Percentiles rank a stretch among this genome's conserved stretches.
phyloP scores from a whole-genome alignment of 441 rosid species.

The Arabidopsis hybrid region DNA sequence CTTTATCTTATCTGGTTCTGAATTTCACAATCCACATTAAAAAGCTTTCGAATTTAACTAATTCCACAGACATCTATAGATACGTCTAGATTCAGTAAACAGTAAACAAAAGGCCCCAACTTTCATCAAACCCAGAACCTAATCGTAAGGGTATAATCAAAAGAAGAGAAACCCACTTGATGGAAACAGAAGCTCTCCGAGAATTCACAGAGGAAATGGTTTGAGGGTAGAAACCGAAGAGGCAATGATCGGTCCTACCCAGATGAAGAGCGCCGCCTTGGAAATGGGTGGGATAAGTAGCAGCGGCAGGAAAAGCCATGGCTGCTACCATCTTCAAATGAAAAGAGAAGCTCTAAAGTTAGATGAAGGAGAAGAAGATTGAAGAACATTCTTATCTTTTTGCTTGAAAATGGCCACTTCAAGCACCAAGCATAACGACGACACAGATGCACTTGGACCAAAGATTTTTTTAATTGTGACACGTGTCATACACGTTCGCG shows the following conservation, averaged over 20 bases:
- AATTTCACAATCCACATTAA: slow-evolving; percentile 5
- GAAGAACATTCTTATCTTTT: slow-evolving; percentile 21
- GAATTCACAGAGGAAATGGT: slow-evolving; percentile 5
- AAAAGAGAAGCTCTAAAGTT: neutral
- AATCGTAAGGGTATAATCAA: neutral
- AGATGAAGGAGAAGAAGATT: neutral
- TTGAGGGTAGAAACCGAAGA: slow-evolving; percentile 39
- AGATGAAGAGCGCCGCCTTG: slow-evolving; percentile 43
- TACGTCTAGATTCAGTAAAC: slow-evolving; percentile 8
- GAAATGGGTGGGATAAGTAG: slow-evolving; percentile 31
- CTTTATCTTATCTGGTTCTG: neutral
- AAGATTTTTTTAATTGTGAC: too few relatives aligned
- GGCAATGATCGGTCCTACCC: slow-evolving; percentile 38
- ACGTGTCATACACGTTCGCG: too few relatives aligned
- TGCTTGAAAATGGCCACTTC: slow-evolving; percentile 20
- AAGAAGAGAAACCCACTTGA: slow-evolving; percentile 36
- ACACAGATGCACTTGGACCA: too few relatives aligned
- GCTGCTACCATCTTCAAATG: slow-evolving; percentile 16
- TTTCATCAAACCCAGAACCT: slow-evolving; percentile 6
- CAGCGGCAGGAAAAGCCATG: slow-evolving; percentile 36
- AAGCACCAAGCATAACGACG: neutral
- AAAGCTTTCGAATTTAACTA: neutral
- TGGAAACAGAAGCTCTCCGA: slow-evolving; percentile 46
- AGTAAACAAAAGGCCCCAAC: neutral
- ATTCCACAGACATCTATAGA: too few relatives aligned